Evolutionary conservation across 2,329 filamentous ascomycete species (phyloP).

Genomic region (Apiospora marii): DNA sequence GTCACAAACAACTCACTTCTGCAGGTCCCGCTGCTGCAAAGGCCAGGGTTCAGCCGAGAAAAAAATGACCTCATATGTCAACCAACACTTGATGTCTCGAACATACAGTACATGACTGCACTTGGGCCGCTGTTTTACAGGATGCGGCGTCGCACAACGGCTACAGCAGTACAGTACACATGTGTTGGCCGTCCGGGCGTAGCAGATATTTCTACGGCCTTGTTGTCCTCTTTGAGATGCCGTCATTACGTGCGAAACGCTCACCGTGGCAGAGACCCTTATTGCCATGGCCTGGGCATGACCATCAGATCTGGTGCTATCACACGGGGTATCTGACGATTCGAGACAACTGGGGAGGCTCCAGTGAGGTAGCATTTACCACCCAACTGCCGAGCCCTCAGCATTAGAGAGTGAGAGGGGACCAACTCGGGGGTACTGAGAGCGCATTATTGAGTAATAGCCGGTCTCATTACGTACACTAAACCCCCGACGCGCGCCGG

Average conservation of each 20-base stretch:
- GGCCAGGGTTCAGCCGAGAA: not conserved
- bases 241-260: conserved; percentile 5
- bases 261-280: not conserved
- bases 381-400: conserved; percentile 10
- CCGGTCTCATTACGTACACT: conserved; percentile 17
- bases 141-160: not conserved
- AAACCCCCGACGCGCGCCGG: conserved; percentile 1
- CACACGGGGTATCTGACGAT: not conserved
- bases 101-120: not conserved
- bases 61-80: conserved; percentile 9
- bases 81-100: not conserved
- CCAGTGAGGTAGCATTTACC: not conserved
- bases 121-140: not conserved
- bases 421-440: not conserved
- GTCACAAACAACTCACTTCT: conserved; percentile 11
- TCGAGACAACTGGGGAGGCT: not conserved
- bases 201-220: not conserved
- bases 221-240: conserved; percentile 1
- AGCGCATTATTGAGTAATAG: conserved; percentile 16
- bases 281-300: not conserved
- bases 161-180: not conserved
- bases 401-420: not conserved
- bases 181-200: not conserved
- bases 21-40: conserved; percentile 11
- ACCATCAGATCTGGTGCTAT: conserved; percentile 17